These are phyloP conservation scores for Fraxinus sp. DNA, from an alignment of 305 asterid genomes.

Conservation along the genomic window DNA sequence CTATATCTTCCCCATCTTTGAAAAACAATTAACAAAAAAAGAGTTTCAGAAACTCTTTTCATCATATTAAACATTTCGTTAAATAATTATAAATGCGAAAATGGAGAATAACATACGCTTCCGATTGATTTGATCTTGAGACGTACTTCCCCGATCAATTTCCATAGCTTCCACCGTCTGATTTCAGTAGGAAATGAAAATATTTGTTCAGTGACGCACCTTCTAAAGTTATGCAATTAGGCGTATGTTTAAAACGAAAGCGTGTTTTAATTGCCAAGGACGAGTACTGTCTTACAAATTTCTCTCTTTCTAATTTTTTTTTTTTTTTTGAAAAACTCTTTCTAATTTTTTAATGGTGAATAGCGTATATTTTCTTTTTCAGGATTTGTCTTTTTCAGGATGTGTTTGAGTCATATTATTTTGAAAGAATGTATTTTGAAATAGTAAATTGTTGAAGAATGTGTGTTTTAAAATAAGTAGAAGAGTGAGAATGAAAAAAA, in stretches of 20 bases:
- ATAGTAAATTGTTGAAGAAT: no score
- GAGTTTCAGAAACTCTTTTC: background rate
- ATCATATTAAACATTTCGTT: background rate
- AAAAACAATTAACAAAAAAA: background rate
- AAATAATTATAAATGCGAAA: background rate
- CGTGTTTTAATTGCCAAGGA: background rate
- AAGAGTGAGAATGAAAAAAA: no score
- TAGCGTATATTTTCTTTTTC: background rate
- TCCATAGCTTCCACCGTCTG: conserved; percentile 50
- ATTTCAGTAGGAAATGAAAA: background rate
- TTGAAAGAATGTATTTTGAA: no score
- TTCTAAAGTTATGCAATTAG: no score
- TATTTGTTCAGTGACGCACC: background rate
- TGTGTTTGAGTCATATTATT: no score
- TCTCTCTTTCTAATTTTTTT: background rate
- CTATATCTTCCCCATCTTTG: conserved; percentile 20
- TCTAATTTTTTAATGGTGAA: background rate
- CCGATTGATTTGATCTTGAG: conserved; percentile 34
- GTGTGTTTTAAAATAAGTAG: no score
- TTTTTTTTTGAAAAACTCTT: no score
- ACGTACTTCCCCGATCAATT: conserved; percentile 42
- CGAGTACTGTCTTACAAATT: background rate
- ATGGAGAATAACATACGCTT: background rate
- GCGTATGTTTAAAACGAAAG: no score
- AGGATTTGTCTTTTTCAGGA: no score